These are phyloP conservation scores for Lolium multiflorum DNA, from an alignment of 176 grass and related monocot species.

Conservation along the genomic window DNA sequence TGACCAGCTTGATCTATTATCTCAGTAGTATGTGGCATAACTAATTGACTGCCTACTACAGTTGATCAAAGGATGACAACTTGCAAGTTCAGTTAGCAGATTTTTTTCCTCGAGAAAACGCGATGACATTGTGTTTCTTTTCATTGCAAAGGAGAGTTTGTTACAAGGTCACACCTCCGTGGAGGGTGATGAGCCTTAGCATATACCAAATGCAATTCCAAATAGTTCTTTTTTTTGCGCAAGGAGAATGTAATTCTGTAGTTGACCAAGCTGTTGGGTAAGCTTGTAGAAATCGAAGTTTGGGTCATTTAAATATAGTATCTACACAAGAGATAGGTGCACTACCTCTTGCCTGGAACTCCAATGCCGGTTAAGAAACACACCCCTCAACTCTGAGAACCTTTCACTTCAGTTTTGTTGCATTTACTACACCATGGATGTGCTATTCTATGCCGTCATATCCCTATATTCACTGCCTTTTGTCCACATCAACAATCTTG, in stretches of 20 bases:
- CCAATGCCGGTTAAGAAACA: not conserved
- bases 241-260: not conserved
- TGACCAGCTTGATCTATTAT: constrained; percentile 1
- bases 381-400: not conserved
- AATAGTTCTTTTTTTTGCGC: not conserved
- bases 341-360: not conserved
- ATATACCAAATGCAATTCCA: constrained; percentile 5
- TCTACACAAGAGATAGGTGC: not conserved
- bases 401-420: not conserved
- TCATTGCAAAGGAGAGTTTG: too few relatives aligned
- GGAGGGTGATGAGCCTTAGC: not conserved
- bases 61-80: not conserved
- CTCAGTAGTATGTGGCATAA: not conserved
- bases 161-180: too few relatives aligned
- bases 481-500: not conserved
- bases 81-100: not conserved
- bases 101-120: too few relatives aligned
- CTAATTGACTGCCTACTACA: not conserved
- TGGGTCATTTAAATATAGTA: not conserved
- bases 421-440: not conserved
- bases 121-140: too few relatives aligned
- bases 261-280: not conserved
- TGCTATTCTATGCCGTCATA: not conserved
- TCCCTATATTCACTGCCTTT: not conserved
- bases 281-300: constrained; percentile 2